These are phyloP conservation scores for Cystofilobasidium capitatum DNA, from an alignment of 768 basidiomycete species.

Conservation along the genomic window DNA sequence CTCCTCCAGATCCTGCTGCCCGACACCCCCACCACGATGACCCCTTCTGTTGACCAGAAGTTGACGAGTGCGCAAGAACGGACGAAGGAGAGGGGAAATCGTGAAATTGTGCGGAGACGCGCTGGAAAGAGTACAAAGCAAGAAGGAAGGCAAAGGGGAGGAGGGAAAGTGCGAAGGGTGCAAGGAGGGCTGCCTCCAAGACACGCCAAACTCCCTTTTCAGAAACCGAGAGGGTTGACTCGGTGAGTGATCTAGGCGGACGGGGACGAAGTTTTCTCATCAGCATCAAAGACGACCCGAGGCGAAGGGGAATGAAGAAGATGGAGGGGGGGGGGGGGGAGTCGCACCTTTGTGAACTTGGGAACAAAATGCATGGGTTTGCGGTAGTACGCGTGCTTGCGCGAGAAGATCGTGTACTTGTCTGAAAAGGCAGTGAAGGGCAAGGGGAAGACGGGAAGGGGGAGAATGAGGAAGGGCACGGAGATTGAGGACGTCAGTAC, in stretches of 20 bases:
- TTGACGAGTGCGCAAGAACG: too few species aligned
- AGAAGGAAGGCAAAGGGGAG: too few species aligned
- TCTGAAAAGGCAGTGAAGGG: constrained; percentile 43
- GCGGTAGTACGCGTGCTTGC: constrained; percentile 62
- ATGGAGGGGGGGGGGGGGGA: not conserved
- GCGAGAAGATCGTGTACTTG: constrained; percentile 87
- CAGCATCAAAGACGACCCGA: not conserved
- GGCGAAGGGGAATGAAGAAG: constrained; percentile 12
- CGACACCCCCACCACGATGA: too few species aligned
- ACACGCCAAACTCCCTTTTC: too few species aligned
- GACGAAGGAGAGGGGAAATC: too few species aligned
- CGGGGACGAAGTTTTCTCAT: not conserved
- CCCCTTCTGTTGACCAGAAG: too few species aligned
- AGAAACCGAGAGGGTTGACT: constrained; percentile 88
- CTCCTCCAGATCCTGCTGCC: too few species aligned
- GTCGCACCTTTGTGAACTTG: constrained; percentile 84
- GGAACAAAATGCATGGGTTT: constrained; percentile 95
- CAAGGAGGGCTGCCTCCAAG: too few species aligned
- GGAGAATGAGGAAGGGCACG: not conserved
- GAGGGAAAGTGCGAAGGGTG: too few species aligned
- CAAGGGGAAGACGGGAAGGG: not conserved
- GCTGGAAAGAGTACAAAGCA: too few species aligned
- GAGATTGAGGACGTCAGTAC: not conserved
- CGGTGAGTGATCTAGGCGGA: constrained; percentile 59
- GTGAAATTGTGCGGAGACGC: too few species aligned